Conservation (phyloP, 495 filamentous ascomycete genomes). For the Alectoria sarmentosa region DNA sequence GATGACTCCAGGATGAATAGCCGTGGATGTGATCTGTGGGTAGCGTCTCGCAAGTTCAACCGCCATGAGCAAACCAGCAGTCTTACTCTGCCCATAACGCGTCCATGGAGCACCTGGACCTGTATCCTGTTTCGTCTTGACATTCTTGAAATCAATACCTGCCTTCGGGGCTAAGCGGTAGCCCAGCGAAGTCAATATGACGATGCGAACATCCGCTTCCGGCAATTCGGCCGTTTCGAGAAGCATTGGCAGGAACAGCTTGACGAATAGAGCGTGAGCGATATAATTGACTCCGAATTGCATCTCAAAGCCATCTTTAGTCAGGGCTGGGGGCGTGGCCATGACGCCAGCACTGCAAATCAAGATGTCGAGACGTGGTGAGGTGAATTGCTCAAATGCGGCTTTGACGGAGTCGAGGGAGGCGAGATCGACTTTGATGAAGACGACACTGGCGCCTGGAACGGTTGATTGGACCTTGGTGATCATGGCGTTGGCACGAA, state of each 20-base stretch:
- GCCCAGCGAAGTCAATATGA: conserved; percentile 40
- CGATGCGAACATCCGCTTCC: conserved; percentile 37
- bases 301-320: conserved; percentile 60
- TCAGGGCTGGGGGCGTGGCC: conserved; percentile 40
- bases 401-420: conserved; percentile 46
- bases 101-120: conserved; percentile 37
- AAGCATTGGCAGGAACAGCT: conserved; percentile 54
- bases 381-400: conserved; percentile 43
- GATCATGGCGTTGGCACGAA: conserved; percentile 47
- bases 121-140: conserved; percentile 30
- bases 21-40: conserved; percentile 37
- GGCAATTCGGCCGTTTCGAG: conserved; percentile 15
- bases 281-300: conserved; percentile 70
- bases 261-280: conserved; percentile 58
- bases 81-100: conserved; percentile 52
- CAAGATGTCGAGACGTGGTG: conserved; percentile 52
- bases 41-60: conserved; percentile 42
- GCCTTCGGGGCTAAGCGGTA: conserved; percentile 24
- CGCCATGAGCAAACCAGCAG: conserved; percentile 52
- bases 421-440: conserved; percentile 44
- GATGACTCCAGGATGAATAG: conserved; percentile 48
- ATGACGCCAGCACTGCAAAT: conserved; percentile 68
- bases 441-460: conserved; percentile 41
- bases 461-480: conserved; percentile 40
- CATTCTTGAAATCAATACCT: conserved; percentile 28